Evolutionary conservation across 2,329 filamentous ascomycete species (phyloP), one percentile per base, ranked within the genome.

Genomic region (Claviceps fusiformis): DNA sequence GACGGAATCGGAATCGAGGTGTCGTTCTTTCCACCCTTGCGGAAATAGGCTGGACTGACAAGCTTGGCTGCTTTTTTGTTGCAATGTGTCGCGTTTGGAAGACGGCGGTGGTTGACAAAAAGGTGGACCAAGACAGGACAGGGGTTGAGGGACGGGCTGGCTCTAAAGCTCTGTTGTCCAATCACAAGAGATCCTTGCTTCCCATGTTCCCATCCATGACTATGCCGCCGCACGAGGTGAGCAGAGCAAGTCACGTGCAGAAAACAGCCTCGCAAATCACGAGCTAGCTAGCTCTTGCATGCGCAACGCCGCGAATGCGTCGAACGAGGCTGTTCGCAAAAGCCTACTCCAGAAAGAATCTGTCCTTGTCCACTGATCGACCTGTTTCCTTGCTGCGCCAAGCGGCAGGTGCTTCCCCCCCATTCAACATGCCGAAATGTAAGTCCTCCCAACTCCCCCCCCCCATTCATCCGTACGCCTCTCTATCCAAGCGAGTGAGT

Each of bases 351-450:
- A n/a, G n/a, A n/a, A n/a, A n/a, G n/a, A n/a, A n/a, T n/a, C n/a
- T n/a, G n/a, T n/a, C n/a, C n/a, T n/a, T n/a, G n/a, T n/a, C n/a
- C n/a, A n/a, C n/a, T n/a, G n/a, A n/a, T n/a, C n/a, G n/a, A n/a
- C n/a, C n/a, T n/a, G n/a, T n/a, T n/a, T n/a, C n/a, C n/a, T n/a
- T n/a, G n/a, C 37, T 39, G 37, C 37, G 39, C 15, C 39, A 17
- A 41, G 39, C 15, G 5, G n/a, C 5, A 7, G 39, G 3, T 7
- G 39, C 39, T 17, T 15, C 6, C 13, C 37, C 13, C 15, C 5
- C 39, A 41, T n/a, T 37, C 19, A 35, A 33, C 19, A 58, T 58
- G 56, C 56, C 56, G 13, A 58, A 58, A 52, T 58, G 56, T 58
- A 33, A 52, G 56, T 54, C n/a, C n/a, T n/a, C n/a, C n/a, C n/a